Conservation (phyloP, 139 green algal genomes). For the Picochlorum sp. region DNA sequence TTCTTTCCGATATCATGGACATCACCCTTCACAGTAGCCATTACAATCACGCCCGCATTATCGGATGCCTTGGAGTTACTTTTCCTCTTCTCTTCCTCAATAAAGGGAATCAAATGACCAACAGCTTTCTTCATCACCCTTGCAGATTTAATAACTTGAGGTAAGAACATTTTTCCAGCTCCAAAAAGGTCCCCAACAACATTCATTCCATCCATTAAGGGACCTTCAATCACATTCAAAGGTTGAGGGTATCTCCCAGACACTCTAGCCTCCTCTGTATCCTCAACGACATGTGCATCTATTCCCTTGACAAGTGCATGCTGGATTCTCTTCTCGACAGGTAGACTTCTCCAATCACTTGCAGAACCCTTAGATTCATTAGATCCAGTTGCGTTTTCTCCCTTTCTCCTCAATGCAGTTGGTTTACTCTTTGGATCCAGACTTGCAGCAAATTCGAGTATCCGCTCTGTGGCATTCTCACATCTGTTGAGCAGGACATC, state of each 20-base stretch:
- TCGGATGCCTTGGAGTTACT: constrained; percentile 31
- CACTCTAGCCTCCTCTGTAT: constrained; percentile 85
- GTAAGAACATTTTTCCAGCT: constrained; percentile 98
- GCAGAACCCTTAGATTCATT: not conserved
- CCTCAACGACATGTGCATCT: constrained; percentile 81
- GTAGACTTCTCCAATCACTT: constrained; percentile 66
- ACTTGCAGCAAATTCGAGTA: constrained; percentile 81
- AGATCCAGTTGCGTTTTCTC: constrained; percentile 6
- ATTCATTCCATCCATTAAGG: constrained; percentile 99
- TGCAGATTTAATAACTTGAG: constrained; percentile 97
- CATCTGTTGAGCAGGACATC: constrained; percentile 96
- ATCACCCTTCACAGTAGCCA: constrained; percentile 97
- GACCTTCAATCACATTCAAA: constrained; percentile 93
- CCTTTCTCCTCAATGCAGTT: constrained; percentile 62
- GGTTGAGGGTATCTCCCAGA: constrained; percentile 59
- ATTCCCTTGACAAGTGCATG: constrained; percentile 96
- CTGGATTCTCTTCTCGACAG: constrained; percentile 78
- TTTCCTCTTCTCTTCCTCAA: constrained; percentile 92
- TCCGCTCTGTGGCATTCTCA: constrained; percentile 92
- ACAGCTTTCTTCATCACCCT: constrained; percentile 99
- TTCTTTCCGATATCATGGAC: constrained; percentile 99
- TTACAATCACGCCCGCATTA: constrained; percentile 84
- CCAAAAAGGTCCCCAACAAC: constrained; percentile 97
- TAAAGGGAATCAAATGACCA: constrained; percentile 93
- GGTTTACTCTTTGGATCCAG: constrained; percentile 91